Percentiles rank a stretch among this genome's conserved stretches.
Evolutionary conservation across 2,329 filamentous ascomycete genomes (phyloP).

Genomic region (Penicillium sp.): DNA sequence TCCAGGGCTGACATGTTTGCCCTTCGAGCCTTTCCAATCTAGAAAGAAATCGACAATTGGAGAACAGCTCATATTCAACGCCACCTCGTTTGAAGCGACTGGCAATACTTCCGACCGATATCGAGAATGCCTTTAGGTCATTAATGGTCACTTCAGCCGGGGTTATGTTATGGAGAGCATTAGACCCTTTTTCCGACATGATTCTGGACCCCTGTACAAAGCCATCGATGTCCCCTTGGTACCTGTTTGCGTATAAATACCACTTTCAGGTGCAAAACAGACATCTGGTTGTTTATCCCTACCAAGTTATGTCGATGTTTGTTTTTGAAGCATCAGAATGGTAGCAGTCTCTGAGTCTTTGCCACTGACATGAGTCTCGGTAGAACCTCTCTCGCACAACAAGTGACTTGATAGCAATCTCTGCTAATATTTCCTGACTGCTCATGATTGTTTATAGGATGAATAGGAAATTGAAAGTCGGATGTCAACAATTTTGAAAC

Average conservation of each 20-base stretch:
- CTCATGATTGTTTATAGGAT: not conserved
- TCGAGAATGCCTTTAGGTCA: not conserved
- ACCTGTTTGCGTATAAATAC: not conserved
- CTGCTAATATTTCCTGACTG: not conserved
- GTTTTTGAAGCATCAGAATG: not conserved
- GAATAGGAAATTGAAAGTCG: not conserved
- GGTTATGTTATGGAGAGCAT: not conserved
- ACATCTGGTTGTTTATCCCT: too few relatives aligned
- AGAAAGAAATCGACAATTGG: not conserved
- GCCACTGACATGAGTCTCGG: slow-evolving; percentile 1
- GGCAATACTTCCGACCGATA: not conserved
- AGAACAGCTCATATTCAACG: not conserved
- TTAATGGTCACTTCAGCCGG: not conserved
- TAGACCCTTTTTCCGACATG: not conserved
- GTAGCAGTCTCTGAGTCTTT: not conserved
- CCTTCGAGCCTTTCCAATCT: not conserved
- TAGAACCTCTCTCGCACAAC: not conserved
- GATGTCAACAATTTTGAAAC: not conserved
- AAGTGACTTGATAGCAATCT: not conserved
- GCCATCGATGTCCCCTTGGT: not conserved
- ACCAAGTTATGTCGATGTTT: not conserved
- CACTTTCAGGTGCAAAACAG: too few relatives aligned
- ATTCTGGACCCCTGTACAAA: not conserved
- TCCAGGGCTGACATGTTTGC: not conserved
- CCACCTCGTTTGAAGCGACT: not conserved